Evolutionary conservation across 2,329 filamentous ascomycete genomes (phyloP).

Genomic region (Laburnicola sp.): DNA sequence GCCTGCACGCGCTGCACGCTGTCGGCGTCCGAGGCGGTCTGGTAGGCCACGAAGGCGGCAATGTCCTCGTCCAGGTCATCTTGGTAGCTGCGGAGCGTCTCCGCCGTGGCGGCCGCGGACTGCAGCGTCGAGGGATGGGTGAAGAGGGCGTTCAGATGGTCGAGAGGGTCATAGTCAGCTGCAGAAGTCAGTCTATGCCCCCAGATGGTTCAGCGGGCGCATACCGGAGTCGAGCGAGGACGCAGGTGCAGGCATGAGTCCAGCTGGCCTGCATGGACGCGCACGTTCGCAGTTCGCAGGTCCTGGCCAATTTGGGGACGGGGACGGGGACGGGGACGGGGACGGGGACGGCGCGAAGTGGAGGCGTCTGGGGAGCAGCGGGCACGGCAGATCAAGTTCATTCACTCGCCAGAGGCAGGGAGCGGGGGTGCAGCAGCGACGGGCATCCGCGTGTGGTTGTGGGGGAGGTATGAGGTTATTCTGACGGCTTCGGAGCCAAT

Average conservation of each 20-base stretch:
- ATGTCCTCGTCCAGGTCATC: constrained; percentile 83
- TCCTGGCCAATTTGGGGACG: constrained; percentile 2
- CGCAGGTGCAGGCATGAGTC: constrained; percentile 44
- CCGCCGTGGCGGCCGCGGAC: constrained; percentile 74
- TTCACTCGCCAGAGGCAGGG: background rate
- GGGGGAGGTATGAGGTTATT: constrained; percentile 16
- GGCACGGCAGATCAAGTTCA: background rate
- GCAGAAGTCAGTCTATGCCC: constrained; percentile 13
- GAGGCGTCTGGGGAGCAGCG: background rate
- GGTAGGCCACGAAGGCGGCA: constrained; percentile 68
- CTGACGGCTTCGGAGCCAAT: constrained; percentile 7
- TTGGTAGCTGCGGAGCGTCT: constrained; percentile 73
- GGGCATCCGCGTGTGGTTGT: background rate
- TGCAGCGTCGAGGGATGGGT: constrained; percentile 82
- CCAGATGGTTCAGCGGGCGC: constrained; percentile 6
- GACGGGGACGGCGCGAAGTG: constrained; percentile 12
- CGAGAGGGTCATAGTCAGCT: constrained; percentile 89
- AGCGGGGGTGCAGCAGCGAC: constrained; percentile 6
- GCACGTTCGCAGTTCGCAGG: constrained; percentile 28
- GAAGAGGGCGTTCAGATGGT: constrained; percentile 92
- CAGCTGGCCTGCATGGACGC: constrained; percentile 42
- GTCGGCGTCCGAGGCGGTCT: constrained; percentile 82
- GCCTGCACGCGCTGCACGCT: constrained; percentile 89
- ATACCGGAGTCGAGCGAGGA: constrained; percentile 46
- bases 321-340: background rate